Evolutionary conservation across 805 yeast genomes (phyloP).

Genomic region (Dipodascopsis tothii): DNA sequence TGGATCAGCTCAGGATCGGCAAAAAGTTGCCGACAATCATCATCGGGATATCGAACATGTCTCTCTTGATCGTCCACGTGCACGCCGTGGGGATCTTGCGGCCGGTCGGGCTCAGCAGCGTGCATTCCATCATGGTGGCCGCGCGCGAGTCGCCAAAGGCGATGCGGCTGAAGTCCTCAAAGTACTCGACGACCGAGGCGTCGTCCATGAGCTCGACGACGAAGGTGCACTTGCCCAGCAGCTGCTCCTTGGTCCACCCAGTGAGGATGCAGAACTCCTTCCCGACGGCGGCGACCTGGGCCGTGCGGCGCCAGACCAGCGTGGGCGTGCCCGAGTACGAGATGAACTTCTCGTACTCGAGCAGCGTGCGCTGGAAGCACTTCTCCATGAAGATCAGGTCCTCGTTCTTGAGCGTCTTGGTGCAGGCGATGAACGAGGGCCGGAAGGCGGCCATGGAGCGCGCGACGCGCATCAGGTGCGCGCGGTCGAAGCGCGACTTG

Average conservation of each 20-base stretch:
- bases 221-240: constrained; percentile 61
- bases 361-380: constrained; percentile 83
- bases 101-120: constrained; percentile 50
- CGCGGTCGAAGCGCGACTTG: constrained; percentile 58
- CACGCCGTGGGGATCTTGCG: constrained; percentile 60
- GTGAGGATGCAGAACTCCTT: constrained; percentile 84
- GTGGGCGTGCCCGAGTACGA: constrained; percentile 88
- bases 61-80: constrained; percentile 88
- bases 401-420: constrained; percentile 78
- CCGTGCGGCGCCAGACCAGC: constrained; percentile 90
- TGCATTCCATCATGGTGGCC: constrained; percentile 80
- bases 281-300: constrained; percentile 92
- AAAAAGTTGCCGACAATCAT: constrained; percentile 91
- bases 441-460: constrained; percentile 83
- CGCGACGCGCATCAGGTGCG: constrained; percentile 71
- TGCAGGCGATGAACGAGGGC: constrained; percentile 88
- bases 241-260: constrained; percentile 74
- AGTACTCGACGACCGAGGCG: constrained; percentile 76
- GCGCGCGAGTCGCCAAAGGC: constrained; percentile 90
- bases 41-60: constrained; percentile 94
- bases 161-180: constrained; percentile 71
- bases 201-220: constrained; percentile 68
- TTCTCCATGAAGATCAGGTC: constrained; percentile 94
- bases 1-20: constrained; percentile 47
- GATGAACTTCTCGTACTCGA: constrained; percentile 82